Evolutionary conservation across 2,329 filamentous ascomycete genomes (phyloP), one percentile per base, ranked within the genome.

Genomic region (Cercospora sojina): DNA sequence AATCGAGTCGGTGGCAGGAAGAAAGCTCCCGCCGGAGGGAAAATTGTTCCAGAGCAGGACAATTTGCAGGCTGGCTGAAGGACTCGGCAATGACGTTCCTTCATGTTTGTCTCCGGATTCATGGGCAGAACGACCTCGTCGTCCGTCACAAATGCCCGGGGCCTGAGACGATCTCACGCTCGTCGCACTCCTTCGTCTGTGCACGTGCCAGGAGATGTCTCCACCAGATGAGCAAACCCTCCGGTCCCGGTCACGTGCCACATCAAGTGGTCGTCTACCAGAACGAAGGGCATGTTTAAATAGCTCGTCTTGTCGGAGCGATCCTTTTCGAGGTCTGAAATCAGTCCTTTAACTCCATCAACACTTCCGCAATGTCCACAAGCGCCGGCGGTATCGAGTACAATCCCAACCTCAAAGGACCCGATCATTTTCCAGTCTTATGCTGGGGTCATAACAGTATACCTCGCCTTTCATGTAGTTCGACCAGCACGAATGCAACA

Each of bases 401-500:
- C 38, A 64, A 64, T 38, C 62, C 55, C 31, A 41, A 64, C 29
- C 51, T 64, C 23, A 64, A 59, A 35, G 53, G 62, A 18, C 29
- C 51, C 56, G 35, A 4, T 31, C 61, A 64, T 43, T 51, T 64
- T 49, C 61, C 61, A n/a, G 61, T 64, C 18, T 35, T 64, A 32
- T 64, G 61, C 61, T 64, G 61, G 61, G 61, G 61, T 16, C 61
- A 64, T 43, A 64, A 47, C 16, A 55, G 61, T 64, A 58, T 57
- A 16, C 1, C 9, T 47, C 43, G 43, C 43, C 43, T 1, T 0
- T 13, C 20, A 23, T 13, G 10, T 47, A 47, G 18, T 12, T 23
- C 10, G 1, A 5, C 20, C 43, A 23, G 43, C 43, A 18, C 10
- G n/a, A 47, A 23, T 47, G 18, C n/a, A 47, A 10, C 5, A 13